phyloP scores from a whole-genome alignment of 148 eudicot species.

The Fagopyrum homotropicum region DNA sequence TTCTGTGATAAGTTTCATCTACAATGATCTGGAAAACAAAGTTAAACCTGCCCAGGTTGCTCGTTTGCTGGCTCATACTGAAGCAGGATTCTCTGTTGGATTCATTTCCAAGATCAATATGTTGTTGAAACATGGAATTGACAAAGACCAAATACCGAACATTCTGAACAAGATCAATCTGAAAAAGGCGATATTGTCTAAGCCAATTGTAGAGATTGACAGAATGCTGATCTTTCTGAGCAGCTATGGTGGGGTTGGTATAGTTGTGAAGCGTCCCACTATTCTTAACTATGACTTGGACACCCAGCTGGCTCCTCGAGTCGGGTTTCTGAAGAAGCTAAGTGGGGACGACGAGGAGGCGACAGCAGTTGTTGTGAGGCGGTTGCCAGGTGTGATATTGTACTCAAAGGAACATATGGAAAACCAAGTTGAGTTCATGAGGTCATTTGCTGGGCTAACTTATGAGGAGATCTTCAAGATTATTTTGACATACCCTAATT shows the following conservation, averaged over 20 bases:
- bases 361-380: constrained; percentile 43
- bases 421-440: constrained; percentile 70
- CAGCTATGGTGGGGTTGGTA: constrained; percentile 55
- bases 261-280: constrained; percentile 62
- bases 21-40: constrained; percentile 28
- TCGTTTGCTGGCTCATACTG: constrained; percentile 43
- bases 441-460: constrained; percentile 61
- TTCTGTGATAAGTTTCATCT: constrained; percentile 30
- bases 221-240: constrained; percentile 49
- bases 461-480: constrained; percentile 68
- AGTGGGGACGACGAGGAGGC: constrained; percentile 62
- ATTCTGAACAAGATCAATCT: constrained; percentile 67
- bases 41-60: constrained; percentile 51
- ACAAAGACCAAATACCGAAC: constrained; percentile 49
- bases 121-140: constrained; percentile 47
- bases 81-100: constrained; percentile 44
- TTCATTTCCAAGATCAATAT: constrained; percentile 56
- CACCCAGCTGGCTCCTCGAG: constrained; percentile 56
- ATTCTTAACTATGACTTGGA: constrained; percentile 73
- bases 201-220: constrained; percentile 55
- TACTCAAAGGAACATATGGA: constrained; percentile 58
- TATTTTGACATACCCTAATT: constrained; percentile 58
- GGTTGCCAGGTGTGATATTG: constrained; percentile 63
- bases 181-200: constrained; percentile 55
- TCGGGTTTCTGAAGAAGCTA: constrained; percentile 49